Evolutionary conservation across 148 eudicot species (phyloP).

Genomic region (Rhododendron ferrugineum): DNA sequence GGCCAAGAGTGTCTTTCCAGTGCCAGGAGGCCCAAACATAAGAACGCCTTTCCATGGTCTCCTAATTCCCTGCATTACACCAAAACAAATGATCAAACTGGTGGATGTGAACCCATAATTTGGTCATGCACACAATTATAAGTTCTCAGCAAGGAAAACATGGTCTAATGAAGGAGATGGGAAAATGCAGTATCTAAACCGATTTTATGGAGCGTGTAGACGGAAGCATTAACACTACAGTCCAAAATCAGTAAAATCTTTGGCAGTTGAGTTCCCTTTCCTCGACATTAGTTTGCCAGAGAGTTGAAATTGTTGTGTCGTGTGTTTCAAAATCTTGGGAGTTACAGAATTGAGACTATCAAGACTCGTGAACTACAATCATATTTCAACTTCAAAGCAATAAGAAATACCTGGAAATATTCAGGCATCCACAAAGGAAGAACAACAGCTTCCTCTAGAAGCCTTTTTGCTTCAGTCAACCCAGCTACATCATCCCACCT

Average conservation of each 20-base stretch:
- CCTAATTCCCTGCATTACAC: conserved; percentile 68
- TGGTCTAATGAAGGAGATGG: background rate
- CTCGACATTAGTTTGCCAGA: background rate
- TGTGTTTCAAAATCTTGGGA: background rate
- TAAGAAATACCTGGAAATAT: conserved; percentile 76
- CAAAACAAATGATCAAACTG: background rate
- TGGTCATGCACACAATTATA: background rate
- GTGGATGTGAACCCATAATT: background rate
- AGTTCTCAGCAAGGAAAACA: background rate
- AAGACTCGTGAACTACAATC: background rate
- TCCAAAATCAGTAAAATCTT: background rate
- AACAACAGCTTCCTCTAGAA: conserved; percentile 99
- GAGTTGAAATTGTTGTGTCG: background rate
- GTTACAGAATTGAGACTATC: background rate
- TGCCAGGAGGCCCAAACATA: conserved; percentile 99
- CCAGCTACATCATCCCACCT: conserved; percentile 99
- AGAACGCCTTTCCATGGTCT: conserved; percentile 99
- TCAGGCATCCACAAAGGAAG: conserved; percentile 99
- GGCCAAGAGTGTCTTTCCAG: conserved; percentile 97
- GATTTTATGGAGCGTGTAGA: background rate
- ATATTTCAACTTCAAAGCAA: conserved; percentile 2
- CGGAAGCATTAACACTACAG: background rate
- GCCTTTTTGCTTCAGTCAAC: conserved; percentile 90
- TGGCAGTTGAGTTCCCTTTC: background rate
- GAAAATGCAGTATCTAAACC: conserved; percentile 3